Conservation (phyloP, 345 rosid species). For the Eucalyptus pauciflora region DNA sequence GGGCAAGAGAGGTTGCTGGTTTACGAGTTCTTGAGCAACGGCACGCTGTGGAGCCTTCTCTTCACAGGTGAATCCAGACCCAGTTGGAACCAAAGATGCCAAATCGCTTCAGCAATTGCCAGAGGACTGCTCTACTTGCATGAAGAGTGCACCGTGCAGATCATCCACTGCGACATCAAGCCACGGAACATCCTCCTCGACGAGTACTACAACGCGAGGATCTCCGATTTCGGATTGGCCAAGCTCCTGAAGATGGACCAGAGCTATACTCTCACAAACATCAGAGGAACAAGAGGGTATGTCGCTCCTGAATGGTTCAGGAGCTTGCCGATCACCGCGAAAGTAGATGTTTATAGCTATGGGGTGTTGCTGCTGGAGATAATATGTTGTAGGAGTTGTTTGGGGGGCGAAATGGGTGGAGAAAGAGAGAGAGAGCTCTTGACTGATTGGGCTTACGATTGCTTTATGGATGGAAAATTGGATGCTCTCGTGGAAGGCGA, state of each 20-base stretch:
- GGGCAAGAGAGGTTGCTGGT: no score
- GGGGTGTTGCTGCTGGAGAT: constrained; percentile 18
- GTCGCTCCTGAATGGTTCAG: constrained; percentile 20
- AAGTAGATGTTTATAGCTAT: constrained; percentile 17
- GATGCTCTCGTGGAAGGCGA: constrained; percentile 10
- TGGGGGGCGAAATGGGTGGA: not conserved
- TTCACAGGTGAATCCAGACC: constrained; percentile 2
- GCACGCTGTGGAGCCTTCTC: no score
- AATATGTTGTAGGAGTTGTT: not conserved
- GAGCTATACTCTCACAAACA: constrained; percentile 1
- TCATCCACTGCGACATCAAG: constrained; percentile 30
- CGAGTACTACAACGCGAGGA: not conserved
- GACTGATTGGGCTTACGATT: constrained; percentile 32
- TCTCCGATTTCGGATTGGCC: constrained; percentile 28
- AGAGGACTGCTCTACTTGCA: constrained; percentile 23
- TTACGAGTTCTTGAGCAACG: no score
- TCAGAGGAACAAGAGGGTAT: constrained; percentile 19
- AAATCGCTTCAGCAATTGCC: constrained; percentile 16
- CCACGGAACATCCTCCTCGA: constrained; percentile 26
- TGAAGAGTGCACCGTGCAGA: constrained; percentile 19
- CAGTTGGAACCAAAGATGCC: constrained; percentile 4
- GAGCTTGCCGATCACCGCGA: not conserved
- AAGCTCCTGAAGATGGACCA: constrained; percentile 14
- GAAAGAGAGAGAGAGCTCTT: constrained; percentile 19
- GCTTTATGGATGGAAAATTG: constrained; percentile 10